Base-by-base conservation (phyloP, 441 rosid genomes). In the Francoa sonchifolia region DNA sequence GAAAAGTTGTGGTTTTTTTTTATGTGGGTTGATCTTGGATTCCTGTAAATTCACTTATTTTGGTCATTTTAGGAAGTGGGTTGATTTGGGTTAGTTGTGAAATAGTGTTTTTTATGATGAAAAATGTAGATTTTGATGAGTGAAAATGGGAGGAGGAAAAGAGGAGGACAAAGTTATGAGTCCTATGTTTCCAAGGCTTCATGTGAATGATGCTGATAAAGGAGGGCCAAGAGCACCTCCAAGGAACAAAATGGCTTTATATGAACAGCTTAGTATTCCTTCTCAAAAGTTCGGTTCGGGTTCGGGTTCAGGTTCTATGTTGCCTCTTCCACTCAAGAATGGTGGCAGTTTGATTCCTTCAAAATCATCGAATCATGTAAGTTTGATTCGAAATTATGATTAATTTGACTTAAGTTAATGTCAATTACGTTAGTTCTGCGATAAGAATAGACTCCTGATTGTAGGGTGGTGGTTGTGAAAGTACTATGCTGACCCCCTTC, bases 221-320 rank as follows among this genome's bases (percentile, higher is more conserved):
- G 80, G 89, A 61, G 95, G 97, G 43, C 97, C 87, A 13, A 80
- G 87, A 55, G 93, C 94, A n/a, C 95, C 97, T 48, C 95, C 97
- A 8, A 73, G 95, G 73, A 88, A 88, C 58, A 83, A 88, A 77
- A 88, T 88, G 97, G 97, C 97, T 21, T 93, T 84, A 20, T 83
- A 88, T 55, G 97, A 88, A 61, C 97, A 81, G 52, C 87, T 88
- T 22, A 74, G 78, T 43, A 63, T 79, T 33, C 95, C 97, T 55
- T 73, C 89, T 44, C 90, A 83, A 41, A 76, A 82, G 59, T 74
- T 76, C 66, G 67, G 42, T 42, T 57, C 72, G 26, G 73, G 61
- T 44, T 65, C 79, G 35, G 38, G n/a, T n/a, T n/a, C 57, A 31
- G 22, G 19, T 3, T 53, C 79, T 9, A 36, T 50, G 31, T 50